phyloP scores from a whole-genome alignment of 176 grass and related monocot species.

The Carex parvula region DNA sequence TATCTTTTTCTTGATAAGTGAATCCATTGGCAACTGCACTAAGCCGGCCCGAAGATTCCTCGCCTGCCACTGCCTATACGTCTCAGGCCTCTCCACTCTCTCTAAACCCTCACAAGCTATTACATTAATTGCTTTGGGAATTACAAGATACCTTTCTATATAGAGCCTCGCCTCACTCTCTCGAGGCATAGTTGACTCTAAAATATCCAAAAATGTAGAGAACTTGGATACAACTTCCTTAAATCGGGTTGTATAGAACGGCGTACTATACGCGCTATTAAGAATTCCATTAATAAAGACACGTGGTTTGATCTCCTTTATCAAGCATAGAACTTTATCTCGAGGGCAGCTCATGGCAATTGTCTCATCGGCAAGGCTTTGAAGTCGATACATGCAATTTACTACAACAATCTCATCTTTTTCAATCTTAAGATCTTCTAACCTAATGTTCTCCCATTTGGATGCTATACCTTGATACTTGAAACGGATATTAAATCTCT shows the following conservation, averaged over 20 bases:
- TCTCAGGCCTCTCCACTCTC: no score
- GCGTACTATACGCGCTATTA: no score
- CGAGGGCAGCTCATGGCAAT: no score
- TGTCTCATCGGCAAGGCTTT: slow-evolving; percentile 29
- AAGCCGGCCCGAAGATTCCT: neutral
- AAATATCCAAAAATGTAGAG: no score
- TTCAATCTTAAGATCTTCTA: slow-evolving; percentile 33
- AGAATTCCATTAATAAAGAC: no score
- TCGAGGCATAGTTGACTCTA: no score
- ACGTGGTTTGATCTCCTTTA: no score
- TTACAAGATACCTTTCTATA: no score
- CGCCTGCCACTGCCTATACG: slow-evolving; percentile 29
- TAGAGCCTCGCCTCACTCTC: no score
- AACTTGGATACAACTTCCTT: neutral
- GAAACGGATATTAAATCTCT: slow-evolving; percentile 33
- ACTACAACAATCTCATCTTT: slow-evolving; percentile 36
- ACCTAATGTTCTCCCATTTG: slow-evolving; percentile 36
- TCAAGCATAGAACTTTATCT: no score
- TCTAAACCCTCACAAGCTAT: no score
- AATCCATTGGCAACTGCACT: neutral
- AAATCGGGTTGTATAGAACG: neutral
- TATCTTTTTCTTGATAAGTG: slow-evolving; percentile 29
- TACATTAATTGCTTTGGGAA: no score
- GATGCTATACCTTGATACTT: slow-evolving; percentile 35
- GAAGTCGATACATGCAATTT: slow-evolving; percentile 31